Evolutionary conservation across 441 rosid species (phyloP).

Genomic region (Eruca vesicaria): DNA sequence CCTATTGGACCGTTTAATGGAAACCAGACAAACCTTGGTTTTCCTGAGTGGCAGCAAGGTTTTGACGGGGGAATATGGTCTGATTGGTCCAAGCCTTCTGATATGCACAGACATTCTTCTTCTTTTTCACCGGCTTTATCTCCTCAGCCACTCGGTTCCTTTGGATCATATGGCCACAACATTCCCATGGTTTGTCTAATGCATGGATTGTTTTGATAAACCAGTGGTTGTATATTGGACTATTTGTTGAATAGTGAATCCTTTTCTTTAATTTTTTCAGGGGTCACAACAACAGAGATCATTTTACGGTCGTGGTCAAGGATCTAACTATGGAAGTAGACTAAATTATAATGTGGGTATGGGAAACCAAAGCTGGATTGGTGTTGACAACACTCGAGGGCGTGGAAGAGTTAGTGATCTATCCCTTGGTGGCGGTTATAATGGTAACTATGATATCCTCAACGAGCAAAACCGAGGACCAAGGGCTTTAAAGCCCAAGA

Average conservation of each 20-base stretch:
- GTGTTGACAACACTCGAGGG: constrained; percentile 45
- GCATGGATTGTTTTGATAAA: neutral
- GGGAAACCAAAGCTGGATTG: constrained; percentile 51
- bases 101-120: constrained; percentile 58
- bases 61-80: constrained; percentile 86
- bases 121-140: constrained; percentile 52
- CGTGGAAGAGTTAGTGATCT: constrained; percentile 47
- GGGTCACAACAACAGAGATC: constrained; percentile 60
- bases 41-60: constrained; percentile 70
- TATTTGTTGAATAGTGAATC: neutral
- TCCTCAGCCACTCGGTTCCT: constrained; percentile 45
- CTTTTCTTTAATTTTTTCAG: constrained; percentile 32
- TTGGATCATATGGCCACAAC: constrained; percentile 55
- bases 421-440: constrained; percentile 50
- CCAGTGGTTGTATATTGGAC: neutral
- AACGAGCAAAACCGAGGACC: constrained; percentile 73
- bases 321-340: constrained; percentile 45
- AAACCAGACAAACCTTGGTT: constrained; percentile 51
- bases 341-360: constrained; percentile 43
- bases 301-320: constrained; percentile 47
- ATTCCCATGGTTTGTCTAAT: constrained; percentile 42
- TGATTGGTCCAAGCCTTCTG: constrained; percentile 73
- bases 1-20: constrained; percentile 60
- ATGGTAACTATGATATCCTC: constrained; percentile 53
- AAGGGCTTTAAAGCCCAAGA: constrained; percentile 58